Percentiles rank a stretch among this genome's conserved stretches.
These are phyloP conservation scores for Ulvella scutata DNA, from an alignment of 139 green algal genomes.

Conservation along the genomic window DNA sequence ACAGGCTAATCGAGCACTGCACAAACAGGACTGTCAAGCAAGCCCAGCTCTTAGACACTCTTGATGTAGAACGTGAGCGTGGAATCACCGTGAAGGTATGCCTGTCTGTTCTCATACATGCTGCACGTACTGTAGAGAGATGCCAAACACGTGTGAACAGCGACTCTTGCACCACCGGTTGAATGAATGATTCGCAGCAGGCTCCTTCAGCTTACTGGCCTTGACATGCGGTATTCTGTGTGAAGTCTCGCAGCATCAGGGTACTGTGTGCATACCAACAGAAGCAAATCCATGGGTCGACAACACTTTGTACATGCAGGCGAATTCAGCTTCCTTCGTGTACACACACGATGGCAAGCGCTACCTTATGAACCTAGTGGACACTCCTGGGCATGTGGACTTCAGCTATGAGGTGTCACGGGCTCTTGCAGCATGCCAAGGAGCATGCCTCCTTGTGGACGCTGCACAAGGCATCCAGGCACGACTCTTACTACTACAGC, in stretches of 20 bases:
- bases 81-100: constrained; percentile 83
- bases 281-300: no score
- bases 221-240: no score
- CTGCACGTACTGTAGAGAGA: not conserved
- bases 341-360: constrained; percentile 25
- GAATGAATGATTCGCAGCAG: no score
- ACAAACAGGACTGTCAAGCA: constrained; percentile 12
- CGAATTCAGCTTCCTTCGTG: constrained; percentile 69
- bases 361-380: constrained; percentile 79
- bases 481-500: not conserved
- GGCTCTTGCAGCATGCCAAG: constrained; percentile 54
- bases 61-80: constrained; percentile 65
- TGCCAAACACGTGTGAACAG: no score
- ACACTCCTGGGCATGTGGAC: constrained; percentile 57
- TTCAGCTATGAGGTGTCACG: constrained; percentile 39
- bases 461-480: constrained; percentile 27
- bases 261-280: no score
- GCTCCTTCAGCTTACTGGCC: no score
- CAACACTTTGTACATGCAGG: constrained; percentile 23
- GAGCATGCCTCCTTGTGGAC: constrained; percentile 85
- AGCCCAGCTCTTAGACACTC: constrained; percentile 53
- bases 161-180: no score
- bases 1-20: constrained; percentile 45
- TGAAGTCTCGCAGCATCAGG: no score
- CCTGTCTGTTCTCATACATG: not conserved